Evolutionary conservation across 768 basidiomycete genomes (phyloP), one percentile per base, ranked within the genome.

Genomic region (Lactifluus rugatus): DNA sequence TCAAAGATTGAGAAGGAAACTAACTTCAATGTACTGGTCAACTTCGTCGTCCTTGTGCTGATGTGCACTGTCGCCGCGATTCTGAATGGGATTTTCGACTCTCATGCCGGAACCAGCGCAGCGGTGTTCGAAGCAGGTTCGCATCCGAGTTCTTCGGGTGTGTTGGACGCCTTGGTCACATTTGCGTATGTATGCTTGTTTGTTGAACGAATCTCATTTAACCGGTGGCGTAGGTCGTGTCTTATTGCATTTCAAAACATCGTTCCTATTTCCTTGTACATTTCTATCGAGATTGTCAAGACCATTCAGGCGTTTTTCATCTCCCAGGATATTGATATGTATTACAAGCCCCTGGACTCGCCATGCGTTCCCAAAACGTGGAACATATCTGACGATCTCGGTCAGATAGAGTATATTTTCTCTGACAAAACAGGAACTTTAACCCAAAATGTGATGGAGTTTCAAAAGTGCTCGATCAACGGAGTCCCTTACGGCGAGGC

Each of bases 381-480:
- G 94, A 95, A 94, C 69, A 94, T 98, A 66, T 96, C 93, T 3
- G 95, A 98, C 69, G 95, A 98, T 73, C 83, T 99, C 2, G 95
- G 95, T 25, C 95, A 98, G 74, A 97, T 98, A 71, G 94, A 97
- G 75, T 99, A 95, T 70, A 77, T 87, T 67, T 87, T 87, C 68
- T 93, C 88, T 10, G 92, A 94, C 78, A 95, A 95, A 77, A 95
- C 93, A 0, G 93, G 92, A 23, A 99, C 95, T 7, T 84, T 99
- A 49, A 99, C 95, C 0, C 94, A 96, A 72, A 99, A 98, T 73
- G 76, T 95, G 66, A 98, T 97, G 95, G 93, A 95, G 74, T 97
- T 96, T 74, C 92, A 96, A 70, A 93, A 89, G 69, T 96, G 93
- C 66, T 94, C 93, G 0, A 79, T 97, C 57, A 72, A 82, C 53